Base-by-base conservation (phyloP, 345 rosid species). In the Capsella bursapastoris region DNA sequence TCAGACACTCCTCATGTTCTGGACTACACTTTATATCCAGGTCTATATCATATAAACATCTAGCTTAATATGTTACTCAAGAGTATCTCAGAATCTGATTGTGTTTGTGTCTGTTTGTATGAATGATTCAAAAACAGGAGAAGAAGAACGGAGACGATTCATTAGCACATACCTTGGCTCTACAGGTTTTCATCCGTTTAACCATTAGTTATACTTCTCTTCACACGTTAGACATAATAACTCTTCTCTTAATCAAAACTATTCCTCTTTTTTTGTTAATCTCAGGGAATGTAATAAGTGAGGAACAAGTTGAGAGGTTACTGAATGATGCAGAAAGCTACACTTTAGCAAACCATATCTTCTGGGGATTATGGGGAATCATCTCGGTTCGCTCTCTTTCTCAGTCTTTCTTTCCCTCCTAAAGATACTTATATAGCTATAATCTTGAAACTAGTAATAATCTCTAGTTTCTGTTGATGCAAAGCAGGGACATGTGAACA, bases 321-420 rank as follows among this genome's bases (percentile, higher is more conserved):
- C 29, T 81, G 58, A 51, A 40, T 25, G 84, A 80, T 63, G 88
- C 71, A 48, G 98, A 90, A 80, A 86, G 74, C 51, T 90, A 79
- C 80, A 88, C 84, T 59, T 88, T 92, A 41, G 88, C 92, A 41
- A 90, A 83, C 71, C 96, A 92, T 84, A 70, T 92, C 16, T 83
- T 85, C 16, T 92, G 98, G 98, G 91, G 89, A 38, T 68, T 90
- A 75, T 92, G 98, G 90, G 90, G 89, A 71, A 74, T 86, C 68
- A 83, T 83, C 43, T 83, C 85, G 77, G 85, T 83, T 68, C 12
- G 80, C 3, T 62, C 16, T 64, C 64, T 67, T 43, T 55, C 31
- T 52, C 44, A 13, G 8, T 18, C 53, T 15, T 13, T 4, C 12
- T 32, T 13, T 45, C 14, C 8, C 27, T 13, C 16, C 10, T 59